These are phyloP conservation scores for Globisporangium camurandrum DNA, from an alignment of 352 stramenopile genomes.

Conservation along the genomic window DNA sequence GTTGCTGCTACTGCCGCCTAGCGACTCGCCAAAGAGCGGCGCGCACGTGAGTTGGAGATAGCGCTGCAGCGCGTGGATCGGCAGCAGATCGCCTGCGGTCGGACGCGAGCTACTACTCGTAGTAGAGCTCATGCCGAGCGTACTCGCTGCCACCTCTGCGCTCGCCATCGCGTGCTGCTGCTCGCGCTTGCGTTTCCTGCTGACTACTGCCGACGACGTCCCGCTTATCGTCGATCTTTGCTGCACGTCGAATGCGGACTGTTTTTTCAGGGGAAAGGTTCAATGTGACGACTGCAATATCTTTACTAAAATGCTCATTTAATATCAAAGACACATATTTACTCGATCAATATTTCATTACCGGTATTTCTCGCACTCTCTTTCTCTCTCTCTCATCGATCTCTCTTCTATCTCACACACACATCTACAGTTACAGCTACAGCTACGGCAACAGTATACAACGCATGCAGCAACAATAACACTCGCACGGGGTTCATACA, in stretches of 20 bases:
- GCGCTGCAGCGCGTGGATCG: conserved; percentile 35
- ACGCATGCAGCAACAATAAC: neutral
- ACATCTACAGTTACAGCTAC: no score
- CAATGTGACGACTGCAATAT: no score
- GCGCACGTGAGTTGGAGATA: conserved; percentile 63
- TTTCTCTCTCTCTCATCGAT: no score
- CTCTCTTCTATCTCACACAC: no score
- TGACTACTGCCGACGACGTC: conserved; percentile 10
- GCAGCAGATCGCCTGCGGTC: conserved; percentile 27
- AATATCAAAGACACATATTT: no score
- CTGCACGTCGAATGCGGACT: no score
- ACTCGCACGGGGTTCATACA: neutral
- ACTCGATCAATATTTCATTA: no score
- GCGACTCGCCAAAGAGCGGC: conserved; percentile 57
- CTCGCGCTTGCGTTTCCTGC: conserved; percentile 12
- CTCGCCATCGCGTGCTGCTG: conserved; percentile 10
- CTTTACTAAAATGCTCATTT: no score
- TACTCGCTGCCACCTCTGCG: conserved; percentile 4
- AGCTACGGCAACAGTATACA: no score
- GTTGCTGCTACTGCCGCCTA: conserved; percentile 12
- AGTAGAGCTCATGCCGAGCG: conserved; percentile 9
- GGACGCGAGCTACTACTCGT: conserved; percentile 14
- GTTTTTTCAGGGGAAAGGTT: no score
- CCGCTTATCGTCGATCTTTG: conserved; percentile 13
- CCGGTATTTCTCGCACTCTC: no score